Conservation (phyloP, 108 stramenopile genomes). For the Pseudonitzschia pungens region DNA sequence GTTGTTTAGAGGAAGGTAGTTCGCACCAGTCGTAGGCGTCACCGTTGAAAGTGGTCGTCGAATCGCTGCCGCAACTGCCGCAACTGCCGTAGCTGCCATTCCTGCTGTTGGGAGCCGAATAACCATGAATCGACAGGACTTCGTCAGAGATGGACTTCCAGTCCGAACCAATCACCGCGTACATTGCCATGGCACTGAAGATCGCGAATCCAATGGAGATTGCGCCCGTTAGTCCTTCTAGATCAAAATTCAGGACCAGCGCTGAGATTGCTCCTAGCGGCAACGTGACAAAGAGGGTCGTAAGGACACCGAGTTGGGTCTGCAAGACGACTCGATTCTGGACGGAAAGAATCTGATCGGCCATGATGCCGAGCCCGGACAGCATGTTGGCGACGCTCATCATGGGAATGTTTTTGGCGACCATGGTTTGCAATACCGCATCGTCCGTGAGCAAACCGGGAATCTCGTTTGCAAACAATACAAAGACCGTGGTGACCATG, state of each 20-base stretch:
- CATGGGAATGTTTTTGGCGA: conserved; percentile 53
- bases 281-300: conserved; percentile 49
- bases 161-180: neutral
- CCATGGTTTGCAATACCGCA: conserved; percentile 52
- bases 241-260: conserved; percentile 32
- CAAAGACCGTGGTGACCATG: conserved; percentile 33
- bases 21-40: neutral
- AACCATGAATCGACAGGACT: neutral
- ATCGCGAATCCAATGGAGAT: conserved; percentile 52
- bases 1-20: neutral
- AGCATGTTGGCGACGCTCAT: conserved; percentile 48
- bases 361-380: conserved; percentile 46
- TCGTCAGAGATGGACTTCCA: neutral
- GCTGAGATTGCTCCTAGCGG: conserved; percentile 46
- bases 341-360: conserved; percentile 53
- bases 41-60: no score
- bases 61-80: neutral
- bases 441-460: conserved; percentile 50
- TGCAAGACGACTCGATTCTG: conserved; percentile 60
- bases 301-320: conserved; percentile 37
- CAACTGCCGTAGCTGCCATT: neutral
- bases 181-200: neutral
- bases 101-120: neutral
- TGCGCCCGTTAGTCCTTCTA: conserved; percentile 46
- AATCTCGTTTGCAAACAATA: conserved; percentile 37